Evolutionary conservation across 345 rosid genomes (phyloP).

Genomic region (Salix purpurea): DNA sequence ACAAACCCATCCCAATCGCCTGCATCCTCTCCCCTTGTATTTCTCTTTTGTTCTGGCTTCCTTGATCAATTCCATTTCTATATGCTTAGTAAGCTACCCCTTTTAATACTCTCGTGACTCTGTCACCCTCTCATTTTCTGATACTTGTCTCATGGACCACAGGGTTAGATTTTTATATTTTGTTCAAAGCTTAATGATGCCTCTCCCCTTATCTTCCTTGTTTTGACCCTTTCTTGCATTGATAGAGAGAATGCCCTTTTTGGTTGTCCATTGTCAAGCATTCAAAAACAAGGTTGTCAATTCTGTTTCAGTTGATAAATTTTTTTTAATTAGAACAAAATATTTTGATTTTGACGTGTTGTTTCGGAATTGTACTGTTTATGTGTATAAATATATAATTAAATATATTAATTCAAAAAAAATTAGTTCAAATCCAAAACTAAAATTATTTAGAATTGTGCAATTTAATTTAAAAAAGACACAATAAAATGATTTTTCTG

Average conservation of each 20-base stretch:
- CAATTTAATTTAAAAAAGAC: too few species aligned
- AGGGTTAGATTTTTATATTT: background rate
- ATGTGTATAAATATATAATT: too few species aligned
- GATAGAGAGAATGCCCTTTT: slow-evolving; percentile 4
- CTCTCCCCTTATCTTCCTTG: background rate
- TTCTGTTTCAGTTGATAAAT: too few species aligned
- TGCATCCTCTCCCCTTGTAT: background rate
- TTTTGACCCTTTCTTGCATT: slow-evolving; percentile 19
- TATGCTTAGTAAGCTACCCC: background rate
- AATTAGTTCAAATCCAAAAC: too few species aligned
- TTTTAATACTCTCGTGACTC: slow-evolving; percentile 16
- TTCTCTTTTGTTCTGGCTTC: background rate
- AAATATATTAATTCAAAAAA: too few species aligned
- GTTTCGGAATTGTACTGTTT: too few species aligned
- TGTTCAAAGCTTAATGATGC: background rate
- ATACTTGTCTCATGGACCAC: slow-evolving; percentile 31
- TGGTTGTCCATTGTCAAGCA: slow-evolving; percentile 24
- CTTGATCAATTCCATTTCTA: background rate
- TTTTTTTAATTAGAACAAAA: too few species aligned
- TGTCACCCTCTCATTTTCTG: slow-evolving; percentile 18
- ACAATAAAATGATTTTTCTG: too few species aligned
- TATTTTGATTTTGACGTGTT: too few species aligned
- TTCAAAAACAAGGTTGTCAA: background rate
- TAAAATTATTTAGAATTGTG: too few species aligned
- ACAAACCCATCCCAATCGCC: background rate